Base-by-base conservation (phyloP, 1,284 basidiomycete species). In the Inonotus obliquus region DNA sequence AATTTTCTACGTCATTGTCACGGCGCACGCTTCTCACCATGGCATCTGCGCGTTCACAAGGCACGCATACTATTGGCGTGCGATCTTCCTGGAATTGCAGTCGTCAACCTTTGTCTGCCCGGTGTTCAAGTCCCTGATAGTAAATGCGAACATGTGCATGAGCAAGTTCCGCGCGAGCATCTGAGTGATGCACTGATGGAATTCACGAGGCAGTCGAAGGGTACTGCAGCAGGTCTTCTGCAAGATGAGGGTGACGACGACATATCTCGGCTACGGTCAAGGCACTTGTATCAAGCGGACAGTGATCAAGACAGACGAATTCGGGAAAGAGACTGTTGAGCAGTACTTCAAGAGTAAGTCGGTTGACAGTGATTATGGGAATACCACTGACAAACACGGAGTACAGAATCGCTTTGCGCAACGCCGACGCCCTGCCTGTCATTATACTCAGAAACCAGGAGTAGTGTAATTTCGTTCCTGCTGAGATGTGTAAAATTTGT, bases 121-220 rank as follows among this genome's bases (percentile, higher is more conserved):
- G 0, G 77, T 81, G 11, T 83, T 79, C 72, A 85, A 85, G 61
- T 79, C 86, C 60, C 74, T 91, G 1, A 82, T 86, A 79, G 82
- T 91, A 53, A 91, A 91, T 67, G 80, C 91, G 23, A 89, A 89
- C 64, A 81, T 84, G 14, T 89, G 86, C 69, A 88, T 86, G 81
- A 82, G 86, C 0, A 89, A 62, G 72, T 75, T 4, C 80, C 85
- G 23, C 13, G 37, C 0, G 85, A 85, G 0, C 86, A 83, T 59
- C 75, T 91, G 4, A 83, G 80, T 0, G 73, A 85, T 0, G 79
- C 82, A 0, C 75, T 90, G 61, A 19, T 73, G 2, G 76, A 74
- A 2, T 89, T 87, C 66, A 64, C 69, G 4, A 65, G 62, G 2
- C 67, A 73, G 17, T 78, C 81, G 0, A 66, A 68, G 0, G 83